These are phyloP conservation scores for Leersia perrieri DNA, from an alignment of 176 grass and related monocot genomes.

Conservation along the genomic window DNA sequence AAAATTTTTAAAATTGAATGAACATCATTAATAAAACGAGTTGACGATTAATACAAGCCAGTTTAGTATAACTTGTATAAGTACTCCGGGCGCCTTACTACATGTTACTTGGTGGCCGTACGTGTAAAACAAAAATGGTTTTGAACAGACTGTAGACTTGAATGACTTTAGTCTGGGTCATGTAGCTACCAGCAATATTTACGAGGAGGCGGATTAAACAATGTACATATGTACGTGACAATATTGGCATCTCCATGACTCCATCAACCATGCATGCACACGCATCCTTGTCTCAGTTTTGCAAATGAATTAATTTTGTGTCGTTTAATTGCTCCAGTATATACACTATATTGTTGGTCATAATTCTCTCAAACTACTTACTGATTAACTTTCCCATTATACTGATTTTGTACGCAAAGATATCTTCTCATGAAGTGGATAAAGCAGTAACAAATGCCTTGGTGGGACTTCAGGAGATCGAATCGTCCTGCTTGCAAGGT, in stretches of 20 bases:
- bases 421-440: slow-evolving; percentile 14
- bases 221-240: too few species aligned
- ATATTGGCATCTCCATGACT: neutral
- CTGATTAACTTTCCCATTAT: neutral
- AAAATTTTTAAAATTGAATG: neutral
- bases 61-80: too few species aligned
- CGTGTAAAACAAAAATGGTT: too few species aligned
- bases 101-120: too few species aligned
- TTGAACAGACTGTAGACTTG: neutral
- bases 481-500: neutral
- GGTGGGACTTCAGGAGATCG: slow-evolving; percentile 11
- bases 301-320: neutral
- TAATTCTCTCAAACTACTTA: neutral
- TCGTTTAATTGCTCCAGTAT: neutral
- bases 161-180: neutral
- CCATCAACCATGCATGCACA: neutral
- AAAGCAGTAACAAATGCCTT: slow-evolving; percentile 26
- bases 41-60: too few species aligned
- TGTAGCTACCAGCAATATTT: too few species aligned
- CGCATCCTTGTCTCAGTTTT: neutral
- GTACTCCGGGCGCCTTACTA: too few species aligned
- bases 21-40: too few species aligned
- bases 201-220: too few species aligned
- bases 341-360: neutral
- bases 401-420: neutral